A percentile compares a stretch with the other conserved stretches of the same genome.
These are phyloP conservation scores for Naganishia cerealis DNA, from an alignment of 1,284 basidiomycete genomes.

Conservation along the genomic window DNA sequence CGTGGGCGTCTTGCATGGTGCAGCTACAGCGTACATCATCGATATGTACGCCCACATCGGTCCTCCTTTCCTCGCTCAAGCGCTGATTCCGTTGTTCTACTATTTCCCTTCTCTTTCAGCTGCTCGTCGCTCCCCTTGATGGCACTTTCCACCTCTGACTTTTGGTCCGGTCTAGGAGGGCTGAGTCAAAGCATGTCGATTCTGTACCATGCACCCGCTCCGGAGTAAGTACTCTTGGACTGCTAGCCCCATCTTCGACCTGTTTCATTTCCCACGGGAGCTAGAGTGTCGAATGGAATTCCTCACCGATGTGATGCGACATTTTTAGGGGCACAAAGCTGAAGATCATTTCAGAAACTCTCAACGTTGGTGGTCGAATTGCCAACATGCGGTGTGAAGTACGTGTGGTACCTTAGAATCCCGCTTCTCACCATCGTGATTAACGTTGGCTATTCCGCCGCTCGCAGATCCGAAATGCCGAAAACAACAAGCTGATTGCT, in stretches of 20 bases:
- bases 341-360: slow-evolving; percentile 30
- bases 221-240: slow-evolving; percentile 16
- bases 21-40: slow-evolving; percentile 34
- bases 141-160: slow-evolving; percentile 29
- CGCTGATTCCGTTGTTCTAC: neutral
- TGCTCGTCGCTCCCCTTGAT: slow-evolving; percentile 34
- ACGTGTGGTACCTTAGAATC: neutral
- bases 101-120: slow-evolving; percentile 12
- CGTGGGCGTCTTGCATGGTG: slow-evolving; percentile 35
- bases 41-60: slow-evolving; percentile 22
- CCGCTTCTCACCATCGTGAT: no score
- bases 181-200: slow-evolving; percentile 31
- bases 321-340: slow-evolving; percentile 30
- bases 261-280: no score
- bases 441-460: neutral
- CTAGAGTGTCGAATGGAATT: no score
- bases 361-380: slow-evolving; percentile 33
- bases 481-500: slow-evolving; percentile 31
- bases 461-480: slow-evolving; percentile 27
- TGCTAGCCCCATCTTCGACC: neutral
- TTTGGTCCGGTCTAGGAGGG: slow-evolving; percentile 34
- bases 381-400: slow-evolving; percentile 37
- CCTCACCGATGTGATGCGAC: neutral
- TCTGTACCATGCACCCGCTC: slow-evolving; percentile 32
- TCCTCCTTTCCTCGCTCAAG: neutral